These are phyloP conservation scores for Persicaria tinctoria DNA, from an alignment of 148 eudicot species.

Conservation along the genomic window DNA sequence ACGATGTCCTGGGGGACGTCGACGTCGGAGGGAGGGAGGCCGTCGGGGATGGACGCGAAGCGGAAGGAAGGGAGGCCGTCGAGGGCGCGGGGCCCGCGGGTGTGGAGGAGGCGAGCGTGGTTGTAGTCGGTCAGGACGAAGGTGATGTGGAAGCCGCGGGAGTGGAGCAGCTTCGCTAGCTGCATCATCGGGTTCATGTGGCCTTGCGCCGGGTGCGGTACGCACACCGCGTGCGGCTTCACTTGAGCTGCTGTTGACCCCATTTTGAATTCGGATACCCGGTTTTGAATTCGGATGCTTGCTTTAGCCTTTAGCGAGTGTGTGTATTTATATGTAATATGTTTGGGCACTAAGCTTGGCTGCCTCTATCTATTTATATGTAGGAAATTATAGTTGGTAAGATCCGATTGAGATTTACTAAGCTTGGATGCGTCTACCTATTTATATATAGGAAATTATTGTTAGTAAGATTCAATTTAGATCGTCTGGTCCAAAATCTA, in stretches of 20 bases:
- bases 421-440: too few relatives aligned
- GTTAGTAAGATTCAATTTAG: too few relatives aligned
- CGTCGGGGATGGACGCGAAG: conserved; percentile 5
- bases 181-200: conserved; percentile 9
- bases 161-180: conserved; percentile 4
- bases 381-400: too few relatives aligned
- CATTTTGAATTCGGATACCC: not conserved
- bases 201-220: conserved; percentile 12
- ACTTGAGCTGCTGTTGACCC: not conserved
- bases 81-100: not conserved
- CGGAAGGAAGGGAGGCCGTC: conserved; percentile 8
- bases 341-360: too few relatives aligned
- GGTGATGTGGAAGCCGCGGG: conserved; percentile 11
- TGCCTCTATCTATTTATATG: too few relatives aligned
- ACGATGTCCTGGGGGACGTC: not conserved
- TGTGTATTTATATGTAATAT: too few relatives aligned
- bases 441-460: too few relatives aligned
- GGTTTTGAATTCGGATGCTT: too few relatives aligned
- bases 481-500: too few relatives aligned
- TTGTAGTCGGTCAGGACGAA: conserved; percentile 1
- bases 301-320: too few relatives aligned
- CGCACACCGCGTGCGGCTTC: conserved; percentile 34
- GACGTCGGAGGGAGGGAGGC: not conserved
- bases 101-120: not conserved
- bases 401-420: too few relatives aligned